Evolutionary conservation across 176 grass and related monocot genomes (phyloP), one percentile per base, ranked within the genome.

Genomic region (Poa annua): DNA sequence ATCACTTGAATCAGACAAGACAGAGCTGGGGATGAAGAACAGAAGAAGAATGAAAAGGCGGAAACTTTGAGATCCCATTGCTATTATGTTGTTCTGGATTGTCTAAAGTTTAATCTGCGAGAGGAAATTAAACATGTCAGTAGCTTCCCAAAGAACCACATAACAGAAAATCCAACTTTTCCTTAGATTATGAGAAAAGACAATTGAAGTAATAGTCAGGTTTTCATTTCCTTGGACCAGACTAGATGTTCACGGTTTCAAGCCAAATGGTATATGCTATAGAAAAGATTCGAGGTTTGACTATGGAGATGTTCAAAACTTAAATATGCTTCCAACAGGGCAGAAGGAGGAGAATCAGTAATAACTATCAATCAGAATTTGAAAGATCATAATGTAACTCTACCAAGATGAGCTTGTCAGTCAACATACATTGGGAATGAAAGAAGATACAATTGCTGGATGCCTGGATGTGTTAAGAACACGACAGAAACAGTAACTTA

Each of bases 1-100:
- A 59, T 97, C 95, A 35, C 29, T 65, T 66, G 63, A 66, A 36
- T 66, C 63, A 34, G 63, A 66, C 3, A 66, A 10, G 63, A 66
- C 15, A 8, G 13, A 20, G 15, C 41, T 74, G 17, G 76, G 47
- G 73, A 75, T 55, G 51, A 66, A 66, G 7, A 66, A 34, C 61
- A 64, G 61, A 36, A 66, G 63, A 35, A 36, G 39, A 67, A 88
- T 66, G 14, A 36, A 15, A 66, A 66, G 7, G 14, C 63, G 19
- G 0, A 66, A 19, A 36, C 16, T 66, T 66, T 19, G 14, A 66
- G 63, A 66, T 19, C 63, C 63, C 16, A 36, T 66, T 19, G 63
- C 63, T 66, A 36, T 36, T 36, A 10, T 66, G 15, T 19, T 36
- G 32, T 35, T 36, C 15, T 2, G 32, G 36, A 66, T 36, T 66